Evolutionary conservation across 768 basidiomycete species (phyloP).

Genomic region (Boletus patriciae): DNA sequence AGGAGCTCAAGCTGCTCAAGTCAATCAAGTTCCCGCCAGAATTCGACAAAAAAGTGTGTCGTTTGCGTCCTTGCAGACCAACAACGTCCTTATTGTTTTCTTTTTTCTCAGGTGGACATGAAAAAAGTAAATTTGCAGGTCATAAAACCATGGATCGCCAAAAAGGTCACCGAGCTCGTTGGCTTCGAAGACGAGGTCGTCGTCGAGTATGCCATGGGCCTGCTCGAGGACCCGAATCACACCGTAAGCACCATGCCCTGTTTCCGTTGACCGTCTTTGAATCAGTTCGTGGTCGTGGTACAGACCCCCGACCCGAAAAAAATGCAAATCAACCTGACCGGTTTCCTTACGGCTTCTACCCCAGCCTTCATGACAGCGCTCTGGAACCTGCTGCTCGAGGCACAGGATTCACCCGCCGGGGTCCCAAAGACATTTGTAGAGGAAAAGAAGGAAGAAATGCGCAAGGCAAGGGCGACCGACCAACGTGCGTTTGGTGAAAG

Average conservation of each 20-base stretch:
- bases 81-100: background rate
- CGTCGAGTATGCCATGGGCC: slow-evolving; percentile 93
- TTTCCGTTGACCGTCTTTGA: too few relatives aligned
- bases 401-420: slow-evolving; percentile 84
- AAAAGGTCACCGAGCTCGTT: slow-evolving; percentile 85
- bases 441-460: slow-evolving; percentile 89
- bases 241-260: slow-evolving; percentile 53
- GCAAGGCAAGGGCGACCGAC: slow-evolving; percentile 64
- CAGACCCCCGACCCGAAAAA: slow-evolving; percentile 90
- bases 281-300: background rate
- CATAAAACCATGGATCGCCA: slow-evolving; percentile 93
- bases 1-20: slow-evolving; percentile 87
- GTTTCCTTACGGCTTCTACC: slow-evolving; percentile 89
- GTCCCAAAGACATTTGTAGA: slow-evolving; percentile 90
- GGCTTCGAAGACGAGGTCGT: slow-evolving; percentile 97
- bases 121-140: slow-evolving; percentile 92
- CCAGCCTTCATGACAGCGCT: slow-evolving; percentile 82
- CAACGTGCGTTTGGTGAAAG: slow-evolving; percentile 66
- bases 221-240: slow-evolving; percentile 82
- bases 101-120: slow-evolving; percentile 73
- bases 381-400: slow-evolving; percentile 92
- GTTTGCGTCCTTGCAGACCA: background rate
- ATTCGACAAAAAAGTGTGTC: slow-evolving; percentile 79
- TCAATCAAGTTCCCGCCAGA: slow-evolving; percentile 86
- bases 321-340: slow-evolving; percentile 93